Conservation (phyloP, 2,329 filamentous ascomycete genomes). For the Colletotrichum limetticola region DNA sequence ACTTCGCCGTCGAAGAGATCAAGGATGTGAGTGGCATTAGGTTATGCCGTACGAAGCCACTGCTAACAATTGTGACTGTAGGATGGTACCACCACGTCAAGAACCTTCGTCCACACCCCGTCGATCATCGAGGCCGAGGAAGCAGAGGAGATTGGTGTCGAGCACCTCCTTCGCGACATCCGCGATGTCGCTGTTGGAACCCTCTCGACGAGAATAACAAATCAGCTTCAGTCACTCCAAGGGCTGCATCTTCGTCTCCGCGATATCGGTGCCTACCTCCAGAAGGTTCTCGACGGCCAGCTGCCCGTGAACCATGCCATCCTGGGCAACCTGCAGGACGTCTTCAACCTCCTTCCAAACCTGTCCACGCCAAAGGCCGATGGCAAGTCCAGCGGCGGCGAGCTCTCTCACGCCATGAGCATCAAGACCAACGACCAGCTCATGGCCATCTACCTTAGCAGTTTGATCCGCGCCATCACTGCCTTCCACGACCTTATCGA, state of each 20-base stretch:
- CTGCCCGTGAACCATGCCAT: conserved; percentile 98
- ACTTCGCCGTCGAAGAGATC: conserved; percentile 99
- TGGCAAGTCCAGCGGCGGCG: conserved; percentile 74
- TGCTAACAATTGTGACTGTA: conserved; percentile 49
- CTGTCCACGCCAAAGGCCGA: conserved; percentile 84
- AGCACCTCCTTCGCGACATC: conserved; percentile 97
- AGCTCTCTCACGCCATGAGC: conserved; percentile 96
- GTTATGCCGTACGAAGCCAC: conserved; percentile 16
- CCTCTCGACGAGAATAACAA: conserved; percentile 94
- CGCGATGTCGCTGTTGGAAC: conserved; percentile 98
- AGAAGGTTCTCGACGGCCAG: conserved; percentile 93
- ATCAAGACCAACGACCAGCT: conserved; percentile 99
- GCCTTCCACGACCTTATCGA: conserved; percentile 99
- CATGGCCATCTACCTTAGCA: conserved; percentile 97
- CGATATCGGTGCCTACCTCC: conserved; percentile 94
- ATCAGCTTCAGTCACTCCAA: conserved; percentile 96
- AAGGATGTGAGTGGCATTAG: conserved; percentile 80
- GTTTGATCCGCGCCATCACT: conserved; percentile 95
- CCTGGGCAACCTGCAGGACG: conserved; percentile 96
- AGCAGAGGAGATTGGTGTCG: conserved; percentile 98
- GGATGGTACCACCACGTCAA: conserved; percentile 96
- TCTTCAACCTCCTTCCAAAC: conserved; percentile 98
- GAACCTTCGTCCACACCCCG: conserved; percentile 98
- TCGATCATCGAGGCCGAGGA: conserved; percentile 99
- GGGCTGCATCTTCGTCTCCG: conserved; percentile 93